phyloP scores from a whole-genome alignment of 768 basidiomycete genomes.

The Stropharia rugosoannulata region DNA sequence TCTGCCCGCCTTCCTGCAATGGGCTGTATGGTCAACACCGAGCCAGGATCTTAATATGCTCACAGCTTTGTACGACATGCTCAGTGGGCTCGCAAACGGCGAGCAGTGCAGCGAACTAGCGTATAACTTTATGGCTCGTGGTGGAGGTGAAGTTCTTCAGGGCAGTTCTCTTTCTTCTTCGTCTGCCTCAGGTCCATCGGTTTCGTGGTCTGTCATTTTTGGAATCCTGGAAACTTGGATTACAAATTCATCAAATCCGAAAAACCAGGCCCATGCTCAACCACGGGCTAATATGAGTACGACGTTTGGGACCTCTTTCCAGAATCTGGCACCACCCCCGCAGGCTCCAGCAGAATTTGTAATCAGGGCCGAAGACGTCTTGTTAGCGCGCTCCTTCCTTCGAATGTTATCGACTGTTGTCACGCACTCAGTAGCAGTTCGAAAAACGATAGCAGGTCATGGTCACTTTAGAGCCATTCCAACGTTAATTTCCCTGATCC shows the following conservation, averaged over 20 bases:
- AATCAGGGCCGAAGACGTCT: constrained; percentile 67
- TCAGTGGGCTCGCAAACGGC: constrained; percentile 80
- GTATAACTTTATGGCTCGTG: constrained; percentile 84
- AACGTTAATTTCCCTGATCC: constrained; percentile 75
- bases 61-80: constrained; percentile 86
- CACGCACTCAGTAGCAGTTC: constrained; percentile 71
- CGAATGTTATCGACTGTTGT: constrained; percentile 76
- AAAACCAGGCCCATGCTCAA: constrained; percentile 43
- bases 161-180: constrained; percentile 55
- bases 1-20: constrained; percentile 69
- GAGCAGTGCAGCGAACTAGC: constrained; percentile 83
- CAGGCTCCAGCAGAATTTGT: constrained; percentile 46
- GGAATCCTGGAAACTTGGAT: constrained; percentile 76
- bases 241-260: constrained; percentile 45
- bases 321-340: constrained; percentile 37
- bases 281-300: constrained; percentile 26
- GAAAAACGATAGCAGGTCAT: constrained; percentile 74
- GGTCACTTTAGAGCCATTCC: constrained; percentile 80
- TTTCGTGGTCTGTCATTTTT: constrained; percentile 82
- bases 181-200: constrained; percentile 50
- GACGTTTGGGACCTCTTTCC: constrained; percentile 28
- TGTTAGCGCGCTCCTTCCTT: constrained; percentile 79
- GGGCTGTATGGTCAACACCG: constrained; percentile 88
- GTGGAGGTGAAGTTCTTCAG: constrained; percentile 67
- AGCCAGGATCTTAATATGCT: constrained; percentile 70